Base-by-base conservation (phyloP, 2,329 filamentous ascomycete genomes). In the Fonsecaea erecta region DNA sequence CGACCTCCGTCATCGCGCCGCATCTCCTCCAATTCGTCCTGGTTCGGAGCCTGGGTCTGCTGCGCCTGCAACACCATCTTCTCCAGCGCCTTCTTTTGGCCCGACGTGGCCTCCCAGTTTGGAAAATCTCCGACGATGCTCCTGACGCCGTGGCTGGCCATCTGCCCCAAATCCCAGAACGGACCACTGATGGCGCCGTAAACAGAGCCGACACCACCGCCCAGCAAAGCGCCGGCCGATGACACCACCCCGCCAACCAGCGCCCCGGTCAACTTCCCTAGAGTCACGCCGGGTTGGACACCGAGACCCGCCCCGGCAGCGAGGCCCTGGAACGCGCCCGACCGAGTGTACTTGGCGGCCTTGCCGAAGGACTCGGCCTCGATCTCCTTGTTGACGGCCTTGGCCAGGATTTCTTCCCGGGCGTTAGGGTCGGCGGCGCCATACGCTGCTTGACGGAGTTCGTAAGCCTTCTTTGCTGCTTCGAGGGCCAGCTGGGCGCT, bases 331-430 rank as follows among this genome's bases (percentile, higher is more conserved):
- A 79, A 79, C 3, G 76, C 71, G 24, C 77, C 77, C 0, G 75
- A 76, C 30, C 73, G 75, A 1, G 75, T 74, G 30, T 79, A 79
- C 40, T 79, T 78, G 16, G 77, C 77, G 24, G 77, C 75, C 62
- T 79, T 79, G 34, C 77, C 77, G 57, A 79, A 78, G 0, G 75
- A 77, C 56, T 78, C 77, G 1, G 77, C 77, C 68, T 79, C 76
- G 48, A 79, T 77, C 52, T 77, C 75, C 60, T 77, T 77, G 65
- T 78, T 76, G 67, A 79, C 73, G 21, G 77, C 77, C 68, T 77
- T 75, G 1, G 75, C 76, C 8, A 78, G 73, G 16, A 77, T 75
- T 60, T 77, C 73, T 70, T 79, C 75, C 59, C 77, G 73, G 53
- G 74, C 77, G 53, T 77, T 67, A 9, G 77, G 73, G 60, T 79